These are phyloP conservation scores for Fomitopsis pinicola DNA, from an alignment of 1,284 basidiomycete species.

Conservation along the genomic window DNA sequence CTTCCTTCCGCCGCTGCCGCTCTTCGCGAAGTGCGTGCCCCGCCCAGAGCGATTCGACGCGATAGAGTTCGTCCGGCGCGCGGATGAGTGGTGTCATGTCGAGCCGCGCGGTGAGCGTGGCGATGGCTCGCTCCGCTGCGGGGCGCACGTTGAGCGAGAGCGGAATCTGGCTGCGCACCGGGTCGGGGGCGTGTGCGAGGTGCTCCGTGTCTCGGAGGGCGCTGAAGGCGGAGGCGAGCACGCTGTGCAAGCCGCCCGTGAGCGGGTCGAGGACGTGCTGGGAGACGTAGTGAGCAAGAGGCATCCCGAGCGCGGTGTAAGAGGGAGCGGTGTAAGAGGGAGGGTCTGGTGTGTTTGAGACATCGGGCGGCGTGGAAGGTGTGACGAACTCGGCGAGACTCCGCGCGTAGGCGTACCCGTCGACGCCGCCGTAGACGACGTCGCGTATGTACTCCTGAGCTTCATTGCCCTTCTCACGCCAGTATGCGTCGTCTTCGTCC, in stretches of 20 bases:
- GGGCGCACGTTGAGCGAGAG: conserved; percentile 43
- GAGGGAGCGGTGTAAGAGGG: conserved; percentile 11
- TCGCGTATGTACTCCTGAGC: conserved; percentile 63
- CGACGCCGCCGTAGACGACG: conserved; percentile 70
- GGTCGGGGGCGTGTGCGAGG: conserved; percentile 21
- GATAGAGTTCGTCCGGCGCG: conserved; percentile 56
- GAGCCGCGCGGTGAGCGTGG: conserved; percentile 44
- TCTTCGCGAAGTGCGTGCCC: conserved; percentile 27
- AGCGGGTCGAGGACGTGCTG: conserved; percentile 55
- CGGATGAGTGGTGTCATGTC: conserved; percentile 67
- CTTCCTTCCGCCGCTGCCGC: conserved; percentile 16
- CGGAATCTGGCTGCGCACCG: conserved; percentile 30
- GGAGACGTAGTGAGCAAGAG: conserved; percentile 56
- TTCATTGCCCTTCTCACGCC: conserved; percentile 41
- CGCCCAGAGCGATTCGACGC: conserved; percentile 59
- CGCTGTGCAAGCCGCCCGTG: conserved; percentile 49
- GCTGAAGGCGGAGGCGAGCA: conserved; percentile 27
- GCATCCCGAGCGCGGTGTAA: conserved; percentile 33
- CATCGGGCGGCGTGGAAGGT: conserved; percentile 16
- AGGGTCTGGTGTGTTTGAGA: conserved; percentile 8
- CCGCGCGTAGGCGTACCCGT: conserved; percentile 67
- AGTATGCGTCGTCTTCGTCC: conserved; percentile 35
- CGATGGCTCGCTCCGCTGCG: conserved; percentile 34
- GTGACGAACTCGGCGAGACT: conserved; percentile 69
- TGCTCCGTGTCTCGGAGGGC: conserved; percentile 16